phyloP scores from a whole-genome alignment of 768 basidiomycete genomes.

The Leccinellum albellum region DNA sequence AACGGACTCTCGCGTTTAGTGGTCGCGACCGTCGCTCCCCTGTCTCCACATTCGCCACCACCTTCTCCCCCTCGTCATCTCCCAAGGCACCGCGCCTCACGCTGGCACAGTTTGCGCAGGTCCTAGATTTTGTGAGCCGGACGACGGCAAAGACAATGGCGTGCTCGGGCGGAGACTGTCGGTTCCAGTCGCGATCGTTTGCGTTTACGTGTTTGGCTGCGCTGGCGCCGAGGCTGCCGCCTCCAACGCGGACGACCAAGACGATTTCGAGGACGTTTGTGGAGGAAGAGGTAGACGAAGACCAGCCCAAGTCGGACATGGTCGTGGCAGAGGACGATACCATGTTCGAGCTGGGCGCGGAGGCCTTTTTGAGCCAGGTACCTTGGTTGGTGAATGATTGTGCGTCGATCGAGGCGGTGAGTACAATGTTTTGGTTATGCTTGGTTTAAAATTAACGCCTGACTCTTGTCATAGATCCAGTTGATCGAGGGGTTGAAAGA shows the following conservation, averaged over 20 bases:
- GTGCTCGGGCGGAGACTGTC: neutral
- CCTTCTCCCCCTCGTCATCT: neutral
- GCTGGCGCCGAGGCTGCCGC: slow-evolving; percentile 5
- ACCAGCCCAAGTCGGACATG: too few species aligned
- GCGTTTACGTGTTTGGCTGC: neutral
- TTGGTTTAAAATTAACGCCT: too few species aligned
- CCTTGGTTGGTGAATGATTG: too few species aligned
- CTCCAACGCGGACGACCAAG: neutral
- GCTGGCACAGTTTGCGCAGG: too few species aligned
- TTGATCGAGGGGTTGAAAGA: neutral
- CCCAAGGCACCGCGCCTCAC: too few species aligned
- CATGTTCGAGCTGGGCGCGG: slow-evolving; percentile 9
- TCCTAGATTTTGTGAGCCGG: neutral
- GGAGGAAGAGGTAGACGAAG: neutral
- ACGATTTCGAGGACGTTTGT: neutral
- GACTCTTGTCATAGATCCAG: neutral
- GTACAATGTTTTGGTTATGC: too few species aligned
- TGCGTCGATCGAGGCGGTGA: too few species aligned
- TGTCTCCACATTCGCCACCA: too few species aligned
- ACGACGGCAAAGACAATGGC: too few species aligned
- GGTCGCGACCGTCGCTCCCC: too few species aligned
- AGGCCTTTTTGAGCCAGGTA: slow-evolving; percentile 6
- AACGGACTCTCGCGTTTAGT: too few species aligned
- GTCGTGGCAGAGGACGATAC: neutral
- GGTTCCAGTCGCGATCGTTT: neutral